Conservation (phyloP, 495 filamentous ascomycete species). For the Aspergillus coremiiformis region DNA sequence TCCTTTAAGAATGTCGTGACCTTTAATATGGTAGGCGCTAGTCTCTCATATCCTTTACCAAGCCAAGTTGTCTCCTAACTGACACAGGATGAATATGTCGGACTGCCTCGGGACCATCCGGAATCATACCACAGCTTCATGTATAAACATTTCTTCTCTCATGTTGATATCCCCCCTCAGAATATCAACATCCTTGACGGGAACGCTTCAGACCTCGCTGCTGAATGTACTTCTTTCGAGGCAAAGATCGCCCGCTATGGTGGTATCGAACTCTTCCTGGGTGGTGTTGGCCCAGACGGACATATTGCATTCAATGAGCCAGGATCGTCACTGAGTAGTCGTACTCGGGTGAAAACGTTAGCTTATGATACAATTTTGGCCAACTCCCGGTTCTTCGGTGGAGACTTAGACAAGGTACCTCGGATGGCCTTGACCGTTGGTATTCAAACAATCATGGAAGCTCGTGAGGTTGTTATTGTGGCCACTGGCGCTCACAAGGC, state of each 20-base stretch:
- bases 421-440: slow-evolving; percentile 81
- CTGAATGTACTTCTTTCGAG: slow-evolving; percentile 73
- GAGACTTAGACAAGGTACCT: slow-evolving; percentile 65
- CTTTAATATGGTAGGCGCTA: slow-evolving; percentile 73
- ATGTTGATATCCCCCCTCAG: slow-evolving; percentile 70
- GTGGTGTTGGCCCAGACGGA: slow-evolving; percentile 77
- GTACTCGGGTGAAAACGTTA: slow-evolving; percentile 78
- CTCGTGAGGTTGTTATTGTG: slow-evolving; percentile 74
- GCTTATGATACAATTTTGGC: slow-evolving; percentile 82
- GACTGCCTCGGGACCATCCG: slow-evolving; percentile 71
- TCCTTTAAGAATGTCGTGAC: slow-evolving; percentile 84
- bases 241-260: slow-evolving; percentile 65
- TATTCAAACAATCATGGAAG: slow-evolving; percentile 79
- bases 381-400: slow-evolving; percentile 76
- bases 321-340: slow-evolving; percentile 67
- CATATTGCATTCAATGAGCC: slow-evolving; percentile 91
- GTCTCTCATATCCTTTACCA: not conserved
- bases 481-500: slow-evolving; percentile 76
- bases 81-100: slow-evolving; percentile 75
- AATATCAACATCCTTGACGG: slow-evolving; percentile 86
- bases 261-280: slow-evolving; percentile 80
- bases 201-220: slow-evolving; percentile 65
- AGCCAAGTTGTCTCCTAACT: slow-evolving; percentile 1
- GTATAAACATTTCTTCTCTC: slow-evolving; percentile 86
- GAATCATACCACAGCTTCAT: slow-evolving; percentile 86